Percentiles rank a stretch among this genome's conserved stretches.
These are phyloP conservation scores for Hericium rajendrae DNA, from an alignment of 768 basidiomycete genomes.

Conservation along the genomic window DNA sequence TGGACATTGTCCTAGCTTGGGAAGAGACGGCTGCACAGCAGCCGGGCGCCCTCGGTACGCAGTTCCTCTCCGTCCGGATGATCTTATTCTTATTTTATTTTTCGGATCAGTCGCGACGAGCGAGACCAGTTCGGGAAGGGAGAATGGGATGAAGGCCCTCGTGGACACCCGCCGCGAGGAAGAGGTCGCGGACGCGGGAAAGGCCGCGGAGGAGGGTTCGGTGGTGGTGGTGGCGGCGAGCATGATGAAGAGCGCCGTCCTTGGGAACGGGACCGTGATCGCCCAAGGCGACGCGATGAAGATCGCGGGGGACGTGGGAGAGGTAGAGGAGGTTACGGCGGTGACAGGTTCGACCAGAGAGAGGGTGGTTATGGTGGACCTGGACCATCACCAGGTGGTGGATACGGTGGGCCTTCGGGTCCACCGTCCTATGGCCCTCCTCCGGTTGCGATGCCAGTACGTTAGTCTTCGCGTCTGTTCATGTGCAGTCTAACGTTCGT, in stretches of 20 bases:
- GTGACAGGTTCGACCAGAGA: conserved; percentile 21
- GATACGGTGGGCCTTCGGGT: conserved; percentile 20
- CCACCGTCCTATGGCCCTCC: conserved; percentile 21
- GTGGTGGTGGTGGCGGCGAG: conserved; percentile 8
- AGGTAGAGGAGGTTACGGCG: conserved; percentile 31
- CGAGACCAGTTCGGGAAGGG: conserved; percentile 17
- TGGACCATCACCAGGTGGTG: conserved; percentile 11
- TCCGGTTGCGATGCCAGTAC: conserved; percentile 21
- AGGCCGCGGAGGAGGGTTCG: neutral
- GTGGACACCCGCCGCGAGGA: conserved; percentile 18
- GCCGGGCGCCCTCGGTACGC: no score
- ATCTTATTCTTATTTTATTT: no score
- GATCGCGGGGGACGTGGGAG: conserved; percentile 12
- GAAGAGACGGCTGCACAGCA: conserved; percentile 34
- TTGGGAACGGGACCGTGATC: conserved; percentile 7
- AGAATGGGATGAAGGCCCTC: conserved; percentile 18
- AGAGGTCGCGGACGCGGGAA: conserved; percentile 18
- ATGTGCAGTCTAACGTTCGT: neutral
- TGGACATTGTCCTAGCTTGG: conserved; percentile 85
- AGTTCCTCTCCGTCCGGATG: no score
- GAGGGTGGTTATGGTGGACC: conserved; percentile 12
- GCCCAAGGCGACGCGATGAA: conserved; percentile 11
- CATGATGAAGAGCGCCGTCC: conserved; percentile 7
- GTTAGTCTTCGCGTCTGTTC: conserved; percentile 1
- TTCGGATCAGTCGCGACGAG: conserved; percentile 24